phyloP scores from a whole-genome alignment of 495 filamentous ascomycete species.

The Tetracladium setigerum region DNA sequence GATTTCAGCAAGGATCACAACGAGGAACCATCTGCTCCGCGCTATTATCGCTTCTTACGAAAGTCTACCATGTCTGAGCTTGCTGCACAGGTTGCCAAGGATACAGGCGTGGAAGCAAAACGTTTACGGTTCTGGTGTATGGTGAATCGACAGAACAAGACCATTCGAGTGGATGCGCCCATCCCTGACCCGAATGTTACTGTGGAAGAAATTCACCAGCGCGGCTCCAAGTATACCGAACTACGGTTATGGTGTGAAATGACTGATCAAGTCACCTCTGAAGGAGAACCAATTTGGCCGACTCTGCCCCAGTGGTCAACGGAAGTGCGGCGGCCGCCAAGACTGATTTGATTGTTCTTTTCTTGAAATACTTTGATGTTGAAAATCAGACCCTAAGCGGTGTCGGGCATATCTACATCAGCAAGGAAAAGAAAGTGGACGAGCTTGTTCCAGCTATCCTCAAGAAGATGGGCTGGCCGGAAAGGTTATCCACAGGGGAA shows the following conservation, averaged over 20 bases:
- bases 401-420: conserved; percentile 75
- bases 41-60: conserved; percentile 61
- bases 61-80: conserved; percentile 69
- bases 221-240: conserved; percentile 57
- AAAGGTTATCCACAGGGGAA: conserved; percentile 21
- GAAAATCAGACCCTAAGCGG: conserved; percentile 67
- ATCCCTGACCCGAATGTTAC: conserved; percentile 70
- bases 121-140: conserved; percentile 85
- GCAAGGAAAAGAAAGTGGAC: conserved; percentile 75
- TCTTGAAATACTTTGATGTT: conserved; percentile 86
- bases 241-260: conserved; percentile 84
- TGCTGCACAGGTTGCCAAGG: conserved; percentile 56
- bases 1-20: conserved; percentile 47
- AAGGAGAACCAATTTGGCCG: conserved; percentile 65
- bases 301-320: conserved; percentile 28
- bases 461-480: conserved; percentile 82
- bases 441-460: conserved; percentile 78
- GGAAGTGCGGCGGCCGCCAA: conserved; percentile 37
- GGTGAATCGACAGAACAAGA: conserved; percentile 98
- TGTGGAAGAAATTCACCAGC: conserved; percentile 70
- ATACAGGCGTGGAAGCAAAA: conserved; percentile 54
- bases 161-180: conserved; percentile 80
- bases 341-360: conserved; percentile 65
- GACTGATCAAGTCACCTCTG: conserved; percentile 49
- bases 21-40: conserved; percentile 51